A percentile compares a stretch with the other conserved stretches of the same genome.
These are phyloP conservation scores for Edhazardia aedis DNA, from an alignment of 371 early-diverging fungal species.

Conservation along the genomic window DNA sequence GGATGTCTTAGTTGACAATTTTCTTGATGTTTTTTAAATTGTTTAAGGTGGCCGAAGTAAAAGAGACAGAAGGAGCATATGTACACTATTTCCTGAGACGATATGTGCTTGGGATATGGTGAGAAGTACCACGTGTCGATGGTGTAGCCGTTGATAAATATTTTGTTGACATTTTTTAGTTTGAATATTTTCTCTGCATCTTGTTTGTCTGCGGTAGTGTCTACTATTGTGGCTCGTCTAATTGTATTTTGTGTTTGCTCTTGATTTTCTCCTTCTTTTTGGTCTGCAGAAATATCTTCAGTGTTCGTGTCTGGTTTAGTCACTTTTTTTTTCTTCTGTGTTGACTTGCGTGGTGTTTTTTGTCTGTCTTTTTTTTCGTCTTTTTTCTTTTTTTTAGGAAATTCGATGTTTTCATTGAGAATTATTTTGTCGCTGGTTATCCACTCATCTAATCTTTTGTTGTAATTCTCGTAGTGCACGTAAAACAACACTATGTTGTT, in stretches of 20 bases:
- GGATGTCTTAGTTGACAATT: slow-evolving; percentile 67
- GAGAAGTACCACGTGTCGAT: slow-evolving; percentile 85
- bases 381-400: slow-evolving; percentile 50
- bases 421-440: slow-evolving; percentile 55
- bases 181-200: slow-evolving; percentile 32
- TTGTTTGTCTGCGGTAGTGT: background rate
- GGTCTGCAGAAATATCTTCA: background rate
- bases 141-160: slow-evolving; percentile 57
- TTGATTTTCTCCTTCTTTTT: background rate
- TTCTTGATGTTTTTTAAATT: slow-evolving; percentile 28
- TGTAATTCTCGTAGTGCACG: slow-evolving; percentile 85
- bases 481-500: no score
- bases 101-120: slow-evolving; percentile 87
- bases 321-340: slow-evolving; percentile 23
- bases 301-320: slow-evolving; percentile 7
- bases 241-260: background rate
- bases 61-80: slow-evolving; percentile 88
- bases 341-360: slow-evolving; percentile 1
- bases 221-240: background rate
- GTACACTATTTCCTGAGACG: slow-evolving; percentile 48
- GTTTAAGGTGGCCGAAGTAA: slow-evolving; percentile 56
- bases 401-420: slow-evolving; percentile 48
- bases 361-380: slow-evolving; percentile 6
- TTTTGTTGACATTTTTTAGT: slow-evolving; percentile 50
- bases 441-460: slow-evolving; percentile 96